Conservation (phyloP, 2,329 filamentous ascomycete genomes). For the Anthostomella pinea region DNA sequence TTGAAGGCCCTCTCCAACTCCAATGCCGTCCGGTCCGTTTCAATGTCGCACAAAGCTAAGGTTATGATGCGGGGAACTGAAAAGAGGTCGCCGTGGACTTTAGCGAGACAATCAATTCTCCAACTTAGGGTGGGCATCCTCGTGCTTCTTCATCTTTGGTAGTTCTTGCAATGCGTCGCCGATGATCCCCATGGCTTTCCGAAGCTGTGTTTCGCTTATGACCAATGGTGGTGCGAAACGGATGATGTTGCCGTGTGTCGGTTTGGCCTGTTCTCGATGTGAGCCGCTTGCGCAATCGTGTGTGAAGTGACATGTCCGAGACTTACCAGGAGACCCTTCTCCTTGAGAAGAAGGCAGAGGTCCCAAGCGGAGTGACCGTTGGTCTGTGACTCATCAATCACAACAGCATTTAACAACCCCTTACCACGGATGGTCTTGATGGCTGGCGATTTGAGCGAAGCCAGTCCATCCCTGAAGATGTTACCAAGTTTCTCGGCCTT, state of each 20-base stretch:
- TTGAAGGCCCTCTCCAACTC: conserved; percentile 11
- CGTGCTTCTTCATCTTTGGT: conserved; percentile 56
- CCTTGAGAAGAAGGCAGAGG: conserved; percentile 90
- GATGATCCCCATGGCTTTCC: conserved; percentile 75
- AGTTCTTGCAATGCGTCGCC: conserved; percentile 78
- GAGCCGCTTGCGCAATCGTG: conserved; percentile 19
- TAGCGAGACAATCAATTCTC: conserved; percentile 24
- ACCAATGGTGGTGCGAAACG: conserved; percentile 94
- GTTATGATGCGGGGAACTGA: conserved; percentile 15
- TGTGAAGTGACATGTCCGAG: conserved; percentile 6
- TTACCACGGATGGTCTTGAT: conserved; percentile 85
- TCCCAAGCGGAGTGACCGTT: conserved; percentile 92
- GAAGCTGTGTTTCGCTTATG: conserved; percentile 84
- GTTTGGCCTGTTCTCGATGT: conserved; percentile 71
- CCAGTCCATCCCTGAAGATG: conserved; percentile 76
- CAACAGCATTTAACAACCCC: conserved; percentile 90
- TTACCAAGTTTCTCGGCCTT: conserved; percentile 78
- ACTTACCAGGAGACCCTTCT: conserved; percentile 87
- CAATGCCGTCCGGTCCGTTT: conserved; percentile 5
- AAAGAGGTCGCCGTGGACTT: conserved; percentile 4
- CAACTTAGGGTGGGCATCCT: conserved; percentile 28
- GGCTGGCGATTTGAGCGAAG: conserved; percentile 72
- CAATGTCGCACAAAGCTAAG: conserved; percentile 8
- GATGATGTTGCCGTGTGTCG: conserved; percentile 98
- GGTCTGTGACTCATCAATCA: conserved; percentile 88